Evolutionary conservation across 495 filamentous ascomycete species (phyloP).

Genomic region (Penicillium flavigenum): DNA sequence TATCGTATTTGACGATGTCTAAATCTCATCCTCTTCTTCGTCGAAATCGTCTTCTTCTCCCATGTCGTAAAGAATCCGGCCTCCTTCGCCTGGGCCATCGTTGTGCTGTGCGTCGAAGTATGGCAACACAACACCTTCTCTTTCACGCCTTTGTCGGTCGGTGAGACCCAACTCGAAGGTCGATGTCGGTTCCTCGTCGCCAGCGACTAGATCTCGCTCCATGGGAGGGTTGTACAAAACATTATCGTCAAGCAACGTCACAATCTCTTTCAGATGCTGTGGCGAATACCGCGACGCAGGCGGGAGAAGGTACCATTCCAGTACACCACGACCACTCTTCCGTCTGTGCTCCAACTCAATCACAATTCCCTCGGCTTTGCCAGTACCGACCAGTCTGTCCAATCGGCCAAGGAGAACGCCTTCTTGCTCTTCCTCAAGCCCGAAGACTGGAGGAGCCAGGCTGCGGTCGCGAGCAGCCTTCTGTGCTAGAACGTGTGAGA

Average conservation of each 20-base stretch:
- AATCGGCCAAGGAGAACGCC: conserved; percentile 64
- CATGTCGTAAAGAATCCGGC: conserved; percentile 94
- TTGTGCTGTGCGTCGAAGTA: conserved; percentile 93
- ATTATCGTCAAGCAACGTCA: conserved; percentile 79
- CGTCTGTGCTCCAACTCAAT: conserved; percentile 83
- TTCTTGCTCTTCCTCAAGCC: conserved; percentile 70
- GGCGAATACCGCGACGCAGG: conserved; percentile 38
- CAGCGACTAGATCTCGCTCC: conserved; percentile 30
- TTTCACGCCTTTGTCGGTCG: conserved; percentile 79
- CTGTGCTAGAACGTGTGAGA: conserved; percentile 66
- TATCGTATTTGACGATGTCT: conserved; percentile 19
- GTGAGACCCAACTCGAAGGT: conserved; percentile 88
- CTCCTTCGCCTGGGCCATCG: conserved; percentile 74
- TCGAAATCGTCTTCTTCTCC: conserved; percentile 97
- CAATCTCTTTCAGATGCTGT: conserved; percentile 42
- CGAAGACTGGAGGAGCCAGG: conserved; percentile 69
- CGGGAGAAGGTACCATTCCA: conserved; percentile 73
- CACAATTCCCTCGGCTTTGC: conserved; percentile 59
- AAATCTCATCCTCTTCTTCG: conserved; percentile 98
- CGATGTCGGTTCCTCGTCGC: conserved; percentile 54
- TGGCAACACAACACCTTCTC: conserved; percentile 86
- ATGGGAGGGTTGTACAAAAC: conserved; percentile 59
- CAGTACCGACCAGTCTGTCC: conserved; percentile 45
- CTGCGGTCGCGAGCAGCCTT: conserved; percentile 70
- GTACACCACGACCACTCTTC: conserved; percentile 72